phyloP scores from a whole-genome alignment of 768 basidiomycete species.

The Erythrobasidium yunnanense region DNA sequence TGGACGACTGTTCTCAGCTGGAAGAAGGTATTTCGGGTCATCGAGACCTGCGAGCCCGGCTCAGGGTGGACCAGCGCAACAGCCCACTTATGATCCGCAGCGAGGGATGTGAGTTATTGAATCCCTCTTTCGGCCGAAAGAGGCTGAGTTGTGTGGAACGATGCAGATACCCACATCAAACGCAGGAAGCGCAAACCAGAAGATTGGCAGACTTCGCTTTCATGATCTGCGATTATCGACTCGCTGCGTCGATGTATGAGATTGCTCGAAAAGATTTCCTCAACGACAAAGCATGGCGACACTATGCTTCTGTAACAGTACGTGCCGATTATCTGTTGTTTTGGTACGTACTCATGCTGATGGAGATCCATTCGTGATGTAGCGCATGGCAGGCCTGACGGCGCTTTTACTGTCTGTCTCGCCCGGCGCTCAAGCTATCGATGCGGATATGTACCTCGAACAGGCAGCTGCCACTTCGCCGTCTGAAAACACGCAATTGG shows the following conservation, averaged over 20 bases:
- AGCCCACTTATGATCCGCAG: conserved; percentile 39
- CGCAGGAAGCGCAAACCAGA: conserved; percentile 45
- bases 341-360: not conserved
- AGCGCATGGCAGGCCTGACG: conserved; percentile 59
- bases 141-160: not conserved
- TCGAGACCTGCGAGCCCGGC: conserved; percentile 33
- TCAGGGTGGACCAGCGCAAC: conserved; percentile 27
- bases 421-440: conserved; percentile 30
- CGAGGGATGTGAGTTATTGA: conserved; percentile 43
- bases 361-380: not conserved
- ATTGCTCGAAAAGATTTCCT: conserved; percentile 61
- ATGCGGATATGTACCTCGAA: conserved; percentile 37
- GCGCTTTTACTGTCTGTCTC: conserved; percentile 45
- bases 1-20: conserved; percentile 44
- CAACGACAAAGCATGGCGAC: conserved; percentile 41
- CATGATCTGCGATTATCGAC: conserved; percentile 74
- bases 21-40: conserved; percentile 44
- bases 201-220: conserved; percentile 95
- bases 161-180: conserved; percentile 41
- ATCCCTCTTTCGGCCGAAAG: not conserved
- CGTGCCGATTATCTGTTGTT: conserved; percentile 35
- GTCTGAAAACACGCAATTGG: conserved; percentile 35
- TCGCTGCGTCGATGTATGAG: conserved; percentile 77
- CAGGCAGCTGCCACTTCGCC: conserved; percentile 37
- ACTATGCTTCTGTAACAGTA: conserved; percentile 60